Conservation (phyloP, 208 protist genomes). For the Acanthamoeba triangularis region DNA sequence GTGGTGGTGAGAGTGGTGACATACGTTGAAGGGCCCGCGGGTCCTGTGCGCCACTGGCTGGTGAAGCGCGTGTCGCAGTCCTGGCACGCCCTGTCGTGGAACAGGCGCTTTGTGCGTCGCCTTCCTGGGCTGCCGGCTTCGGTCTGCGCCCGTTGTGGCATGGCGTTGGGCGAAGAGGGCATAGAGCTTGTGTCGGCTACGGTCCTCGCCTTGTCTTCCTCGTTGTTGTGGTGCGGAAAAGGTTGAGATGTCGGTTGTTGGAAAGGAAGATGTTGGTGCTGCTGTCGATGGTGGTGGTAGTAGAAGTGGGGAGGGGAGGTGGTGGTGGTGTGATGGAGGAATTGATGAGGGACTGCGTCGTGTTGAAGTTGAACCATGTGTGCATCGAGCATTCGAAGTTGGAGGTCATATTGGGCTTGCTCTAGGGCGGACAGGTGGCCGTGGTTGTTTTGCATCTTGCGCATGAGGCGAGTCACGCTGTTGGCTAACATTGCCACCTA, state of each 20-base stretch:
- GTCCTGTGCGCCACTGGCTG: conserved; percentile 16
- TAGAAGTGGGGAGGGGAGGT: too few relatives aligned
- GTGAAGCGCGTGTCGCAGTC: not conserved
- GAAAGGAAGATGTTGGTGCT: too few relatives aligned
- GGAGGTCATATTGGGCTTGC: not conserved
- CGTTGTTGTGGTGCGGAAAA: too few relatives aligned
- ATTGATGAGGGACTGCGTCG: not conserved
- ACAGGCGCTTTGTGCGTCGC: not conserved
- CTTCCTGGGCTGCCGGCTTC: not conserved
- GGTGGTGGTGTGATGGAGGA: not conserved
- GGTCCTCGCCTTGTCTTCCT: too few relatives aligned
- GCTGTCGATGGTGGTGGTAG: too few relatives aligned
- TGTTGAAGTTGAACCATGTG: not conserved
- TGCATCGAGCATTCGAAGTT: not conserved
- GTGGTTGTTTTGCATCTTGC: conserved; percentile 2
- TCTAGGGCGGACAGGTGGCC: not conserved
- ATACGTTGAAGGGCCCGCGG: not conserved
- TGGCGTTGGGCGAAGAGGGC: not conserved
- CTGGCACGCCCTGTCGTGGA: not conserved
- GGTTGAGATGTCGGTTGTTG: too few relatives aligned
- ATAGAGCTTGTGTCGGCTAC: not conserved
- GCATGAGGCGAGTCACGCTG: not conserved
- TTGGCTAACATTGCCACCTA: not conserved
- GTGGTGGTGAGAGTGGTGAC: too few relatives aligned
- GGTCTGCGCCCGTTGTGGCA: not conserved